phyloP scores from a whole-genome alignment of 108 stramenopile species.

The Aurantiochytrium sp. region DNA sequence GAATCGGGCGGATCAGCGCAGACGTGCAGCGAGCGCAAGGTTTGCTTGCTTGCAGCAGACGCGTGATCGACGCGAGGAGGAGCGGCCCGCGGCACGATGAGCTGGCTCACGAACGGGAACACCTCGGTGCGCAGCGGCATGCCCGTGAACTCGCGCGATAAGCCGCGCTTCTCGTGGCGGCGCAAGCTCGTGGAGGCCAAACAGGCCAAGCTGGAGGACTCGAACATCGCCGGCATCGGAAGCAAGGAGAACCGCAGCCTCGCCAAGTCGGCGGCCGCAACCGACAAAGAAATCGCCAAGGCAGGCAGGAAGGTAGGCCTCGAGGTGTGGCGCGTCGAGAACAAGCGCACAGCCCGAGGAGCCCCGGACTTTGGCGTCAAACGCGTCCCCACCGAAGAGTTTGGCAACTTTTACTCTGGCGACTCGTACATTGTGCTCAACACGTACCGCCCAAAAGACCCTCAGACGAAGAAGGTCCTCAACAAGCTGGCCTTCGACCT shows the following conservation, averaged over 20 bases:
- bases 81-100: too few relatives aligned
- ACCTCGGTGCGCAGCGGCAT: background rate
- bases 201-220: background rate
- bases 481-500: constrained; percentile 47
- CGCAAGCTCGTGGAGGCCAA: background rate
- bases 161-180: too few relatives aligned
- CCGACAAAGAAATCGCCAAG: background rate
- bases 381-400: constrained; percentile 40
- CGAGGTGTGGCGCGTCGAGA: constrained; percentile 72
- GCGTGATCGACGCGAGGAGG: too few relatives aligned
- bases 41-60: too few relatives aligned
- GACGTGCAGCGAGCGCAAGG: too few relatives aligned
- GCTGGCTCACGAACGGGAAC: background rate
- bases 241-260: background rate
- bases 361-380: constrained; percentile 48
- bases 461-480: background rate
- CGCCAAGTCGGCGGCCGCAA: background rate
- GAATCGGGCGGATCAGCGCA: too few relatives aligned
- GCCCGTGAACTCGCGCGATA: background rate
- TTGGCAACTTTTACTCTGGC: constrained; percentile 72
- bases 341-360: constrained; percentile 37
- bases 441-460: constrained; percentile 34
- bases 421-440: constrained; percentile 75
- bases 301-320: constrained; percentile 37
- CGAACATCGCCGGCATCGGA: background rate